Evolutionary conservation across 192 early-diverging fungal species (phyloP).

Genomic region (Haplosporangium gracile): DNA sequence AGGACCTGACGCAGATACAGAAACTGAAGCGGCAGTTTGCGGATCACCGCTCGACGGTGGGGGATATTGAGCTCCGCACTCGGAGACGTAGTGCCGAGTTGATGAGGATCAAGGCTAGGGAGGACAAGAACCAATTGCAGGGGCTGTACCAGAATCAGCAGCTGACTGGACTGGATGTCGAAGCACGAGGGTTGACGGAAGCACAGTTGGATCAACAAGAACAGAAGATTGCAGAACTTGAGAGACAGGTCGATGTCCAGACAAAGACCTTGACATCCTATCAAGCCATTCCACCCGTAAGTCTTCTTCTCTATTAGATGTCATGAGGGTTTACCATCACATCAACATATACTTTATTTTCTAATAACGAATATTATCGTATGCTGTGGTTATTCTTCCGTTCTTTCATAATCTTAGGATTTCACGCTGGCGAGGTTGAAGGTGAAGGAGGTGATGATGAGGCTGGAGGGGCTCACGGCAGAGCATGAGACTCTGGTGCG

Average conservation of each 20-base stretch:
- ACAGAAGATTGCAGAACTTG: not conserved
- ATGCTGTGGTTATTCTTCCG: not conserved
- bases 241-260: slow-evolving; percentile 12
- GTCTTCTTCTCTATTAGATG: not conserved
- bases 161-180: slow-evolving; percentile 20
- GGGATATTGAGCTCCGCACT: slow-evolving; percentile 36
- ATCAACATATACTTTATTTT: not conserved
- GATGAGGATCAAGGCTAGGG: slow-evolving; percentile 7
- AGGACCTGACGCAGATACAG: slow-evolving; percentile 10
- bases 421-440: slow-evolving; percentile 37
- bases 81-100: slow-evolving; percentile 37
- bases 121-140: slow-evolving; percentile 3
- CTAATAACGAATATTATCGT: not conserved
- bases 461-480: slow-evolving; percentile 20
- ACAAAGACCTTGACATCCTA: slow-evolving; percentile 20
- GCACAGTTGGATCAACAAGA: slow-evolving; percentile 26
- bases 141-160: slow-evolving; percentile 8
- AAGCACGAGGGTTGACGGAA: slow-evolving; percentile 19
- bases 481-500: slow-evolving; percentile 30
- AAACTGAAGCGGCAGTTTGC: slow-evolving; percentile 1
- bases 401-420: slow-evolving; percentile 24
- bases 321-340: not conserved
- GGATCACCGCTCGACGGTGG: slow-evolving; percentile 10
- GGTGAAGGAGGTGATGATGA: slow-evolving; percentile 17
- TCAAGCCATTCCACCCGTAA: slow-evolving; percentile 47